Conservation (phyloP, 2,329 filamentous ascomycete genomes). For the Monosporascus sp. region DNA sequence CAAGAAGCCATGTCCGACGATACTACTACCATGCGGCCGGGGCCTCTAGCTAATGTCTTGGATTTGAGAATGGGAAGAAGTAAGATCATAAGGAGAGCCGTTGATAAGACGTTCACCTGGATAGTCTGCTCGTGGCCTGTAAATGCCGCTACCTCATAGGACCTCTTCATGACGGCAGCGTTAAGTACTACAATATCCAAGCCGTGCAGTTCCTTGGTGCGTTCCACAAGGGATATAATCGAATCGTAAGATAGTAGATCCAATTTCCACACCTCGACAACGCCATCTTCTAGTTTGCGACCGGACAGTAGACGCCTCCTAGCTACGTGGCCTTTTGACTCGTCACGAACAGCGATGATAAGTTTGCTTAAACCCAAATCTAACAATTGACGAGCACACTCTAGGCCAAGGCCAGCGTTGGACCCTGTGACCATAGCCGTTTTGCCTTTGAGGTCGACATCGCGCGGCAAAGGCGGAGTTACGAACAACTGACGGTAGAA, state of each 20-base stretch:
- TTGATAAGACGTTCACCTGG: conserved; percentile 2
- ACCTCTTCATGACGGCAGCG: background rate
- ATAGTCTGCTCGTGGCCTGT: conserved; percentile 1
- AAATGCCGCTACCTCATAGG: background rate
- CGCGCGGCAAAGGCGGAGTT: background rate
- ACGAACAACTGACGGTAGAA: conserved; percentile 3
- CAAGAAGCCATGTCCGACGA: conserved; percentile 3
- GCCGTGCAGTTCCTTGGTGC: conserved; percentile 24
- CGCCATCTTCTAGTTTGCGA: background rate
- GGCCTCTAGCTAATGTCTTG: background rate
- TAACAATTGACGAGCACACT: conserved; percentile 4
- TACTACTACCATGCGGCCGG: background rate
- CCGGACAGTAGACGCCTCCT: background rate
- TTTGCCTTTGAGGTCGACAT: conserved; percentile 7
- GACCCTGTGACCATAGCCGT: conserved; percentile 12
- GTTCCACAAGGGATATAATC: conserved; percentile 30
- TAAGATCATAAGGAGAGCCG: background rate
- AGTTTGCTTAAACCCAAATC: conserved; percentile 6
- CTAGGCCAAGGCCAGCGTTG: conserved; percentile 11
- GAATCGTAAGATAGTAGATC: conserved; percentile 36
- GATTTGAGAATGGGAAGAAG: conserved; percentile 1
- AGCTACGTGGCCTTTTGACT: conserved; percentile 2
- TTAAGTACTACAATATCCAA: conserved; percentile 28
- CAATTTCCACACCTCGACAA: conserved; percentile 36
- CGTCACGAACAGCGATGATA: conserved; percentile 8